phyloP scores from a whole-genome alignment of 805 yeast species.

The Wickerhamiella kurtzmanii region DNA sequence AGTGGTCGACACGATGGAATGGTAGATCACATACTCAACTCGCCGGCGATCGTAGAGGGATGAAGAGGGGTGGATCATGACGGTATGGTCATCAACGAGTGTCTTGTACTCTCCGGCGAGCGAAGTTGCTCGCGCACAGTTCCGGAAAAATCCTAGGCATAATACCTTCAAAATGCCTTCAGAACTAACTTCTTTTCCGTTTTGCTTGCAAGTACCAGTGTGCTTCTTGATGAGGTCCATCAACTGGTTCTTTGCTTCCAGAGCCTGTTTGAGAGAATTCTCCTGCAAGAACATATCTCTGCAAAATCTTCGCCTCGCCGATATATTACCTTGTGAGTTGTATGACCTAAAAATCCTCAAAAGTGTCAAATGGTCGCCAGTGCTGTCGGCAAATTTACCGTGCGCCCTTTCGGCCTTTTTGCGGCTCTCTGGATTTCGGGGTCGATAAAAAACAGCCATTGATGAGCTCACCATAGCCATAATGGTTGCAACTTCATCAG shows the following conservation, averaged over 20 bases:
- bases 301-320: slow-evolving; percentile 66
- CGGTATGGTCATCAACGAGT: slow-evolving; percentile 30
- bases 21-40: slow-evolving; percentile 59
- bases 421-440: slow-evolving; percentile 35
- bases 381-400: slow-evolving; percentile 37
- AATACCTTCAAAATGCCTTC: slow-evolving; percentile 38
- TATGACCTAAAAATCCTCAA: slow-evolving; percentile 68
- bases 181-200: slow-evolving; percentile 24
- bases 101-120: slow-evolving; percentile 42
- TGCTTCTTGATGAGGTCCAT: slow-evolving; percentile 32
- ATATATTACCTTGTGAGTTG: slow-evolving; percentile 38
- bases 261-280: slow-evolving; percentile 52
- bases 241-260: slow-evolving; percentile 61
- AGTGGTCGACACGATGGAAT: slow-evolving; percentile 70
- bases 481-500: slow-evolving; percentile 56
- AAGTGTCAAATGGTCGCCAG: slow-evolving; percentile 71
- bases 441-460: slow-evolving; percentile 56
- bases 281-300: slow-evolving; percentile 68
- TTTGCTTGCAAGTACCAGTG: slow-evolving; percentile 20
- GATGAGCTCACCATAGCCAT: slow-evolving; percentile 77
- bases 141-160: slow-evolving; percentile 56
- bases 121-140: slow-evolving; percentile 44
- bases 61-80: slow-evolving; percentile 77
- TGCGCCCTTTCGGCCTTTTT: slow-evolving; percentile 53
- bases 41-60: slow-evolving; percentile 56